These are phyloP conservation scores for Phytophthora brassicae DNA, from an alignment of 352 stramenopile species.

Conservation along the genomic window DNA sequence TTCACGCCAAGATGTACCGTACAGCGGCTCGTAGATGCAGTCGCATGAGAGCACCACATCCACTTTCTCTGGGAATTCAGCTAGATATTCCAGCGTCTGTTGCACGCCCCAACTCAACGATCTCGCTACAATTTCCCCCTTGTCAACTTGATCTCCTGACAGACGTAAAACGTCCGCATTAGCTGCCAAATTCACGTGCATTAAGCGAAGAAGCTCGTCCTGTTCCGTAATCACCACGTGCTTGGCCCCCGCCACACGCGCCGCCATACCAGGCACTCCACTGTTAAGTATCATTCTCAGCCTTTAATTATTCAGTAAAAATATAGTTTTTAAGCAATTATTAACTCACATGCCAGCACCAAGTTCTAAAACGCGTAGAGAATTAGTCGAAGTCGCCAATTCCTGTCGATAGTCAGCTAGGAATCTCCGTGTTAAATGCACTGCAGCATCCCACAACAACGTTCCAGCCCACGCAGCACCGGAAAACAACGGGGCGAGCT, in stretches of 20 bases:
- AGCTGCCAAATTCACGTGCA: constrained; percentile 68
- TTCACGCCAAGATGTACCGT: constrained; percentile 89
- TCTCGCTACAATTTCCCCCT: constrained; percentile 50
- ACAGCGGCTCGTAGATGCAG: constrained; percentile 95
- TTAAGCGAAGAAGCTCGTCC: constrained; percentile 85
- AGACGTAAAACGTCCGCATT: constrained; percentile 46
- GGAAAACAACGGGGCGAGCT: constrained; percentile 92
- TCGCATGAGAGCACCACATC: constrained; percentile 94
- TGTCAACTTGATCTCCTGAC: constrained; percentile 13
- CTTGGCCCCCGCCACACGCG: constrained; percentile 70
- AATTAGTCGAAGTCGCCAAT: constrained; percentile 33
- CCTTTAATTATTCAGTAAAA: too few relatives aligned
- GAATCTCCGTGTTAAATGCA: constrained; percentile 63
- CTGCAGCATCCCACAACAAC: constrained; percentile 86
- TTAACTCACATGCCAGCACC: constrained; percentile 74
- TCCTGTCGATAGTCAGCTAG: constrained; percentile 45
- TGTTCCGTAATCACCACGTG: constrained; percentile 92
- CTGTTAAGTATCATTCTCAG: constrained; percentile 25
- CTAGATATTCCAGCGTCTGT: constrained; percentile 66
- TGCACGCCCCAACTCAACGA: constrained; percentile 81
- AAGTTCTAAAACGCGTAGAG: constrained; percentile 74
- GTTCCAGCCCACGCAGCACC: constrained; percentile 93
- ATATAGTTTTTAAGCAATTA: too few relatives aligned
- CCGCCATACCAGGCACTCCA: constrained; percentile 92
- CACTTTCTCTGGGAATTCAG: constrained; percentile 51